Conservation (phyloP, 441 rosid species). For the Gossypium trilobum region DNA sequence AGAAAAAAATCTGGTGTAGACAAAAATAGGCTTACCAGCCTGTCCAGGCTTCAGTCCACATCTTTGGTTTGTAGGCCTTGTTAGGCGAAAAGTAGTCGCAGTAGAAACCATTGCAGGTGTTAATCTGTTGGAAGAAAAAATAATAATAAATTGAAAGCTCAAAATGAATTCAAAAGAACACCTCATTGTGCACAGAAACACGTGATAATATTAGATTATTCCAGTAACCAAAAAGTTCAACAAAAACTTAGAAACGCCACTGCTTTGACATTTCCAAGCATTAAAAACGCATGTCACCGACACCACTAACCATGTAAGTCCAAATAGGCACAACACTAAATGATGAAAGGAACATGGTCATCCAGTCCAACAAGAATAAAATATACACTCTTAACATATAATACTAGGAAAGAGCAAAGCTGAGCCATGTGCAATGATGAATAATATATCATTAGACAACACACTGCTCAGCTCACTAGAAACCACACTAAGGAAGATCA, state of each 20-base stretch:
- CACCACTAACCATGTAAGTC: background rate
- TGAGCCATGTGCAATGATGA: conserved; percentile 33
- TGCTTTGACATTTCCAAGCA: no score
- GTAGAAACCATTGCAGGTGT: conserved; percentile 92
- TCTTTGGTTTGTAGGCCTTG: conserved; percentile 87
- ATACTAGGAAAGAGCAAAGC: conserved; percentile 19
- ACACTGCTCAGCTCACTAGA: conserved; percentile 8
- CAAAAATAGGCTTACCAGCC: conserved; percentile 57
- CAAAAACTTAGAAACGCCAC: no score
- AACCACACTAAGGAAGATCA: conserved; percentile 24
- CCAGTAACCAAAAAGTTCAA: no score
- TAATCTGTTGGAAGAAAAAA: conserved; percentile 42
- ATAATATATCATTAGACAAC: conserved; percentile 21
- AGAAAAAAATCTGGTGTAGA: background rate
- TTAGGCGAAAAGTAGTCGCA: conserved; percentile 90
- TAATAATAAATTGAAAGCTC: background rate
- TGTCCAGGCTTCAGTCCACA: conserved; percentile 99
- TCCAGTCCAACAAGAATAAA: conserved; percentile 4
- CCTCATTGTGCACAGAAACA: background rate
- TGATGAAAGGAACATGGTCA: conserved; percentile 18
- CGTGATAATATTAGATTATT: no score
- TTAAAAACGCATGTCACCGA: conserved; percentile 9
- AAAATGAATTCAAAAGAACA: conserved; percentile 3
- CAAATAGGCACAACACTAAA: conserved; percentile 12
- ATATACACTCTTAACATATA: conserved; percentile 15